A percentile compares a stretch with the other conserved stretches of the same genome.
Conservation (phyloP, 768 basidiomycete species). For the Coprinellus aureogranulatus region DNA sequence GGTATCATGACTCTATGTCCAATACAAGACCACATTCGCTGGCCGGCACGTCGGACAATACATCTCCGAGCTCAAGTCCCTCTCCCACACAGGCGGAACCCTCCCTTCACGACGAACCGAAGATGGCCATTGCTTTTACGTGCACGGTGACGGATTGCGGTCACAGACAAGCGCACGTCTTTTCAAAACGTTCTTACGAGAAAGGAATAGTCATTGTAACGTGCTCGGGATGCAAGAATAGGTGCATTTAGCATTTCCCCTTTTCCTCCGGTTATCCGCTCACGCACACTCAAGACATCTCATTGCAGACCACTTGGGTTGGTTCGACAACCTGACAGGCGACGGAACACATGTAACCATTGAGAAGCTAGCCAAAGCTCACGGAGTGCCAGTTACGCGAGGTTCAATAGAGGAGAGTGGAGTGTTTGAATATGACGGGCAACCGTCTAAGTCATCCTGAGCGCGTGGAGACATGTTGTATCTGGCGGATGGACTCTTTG, state of each 20-base stretch:
- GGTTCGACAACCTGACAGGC: slow-evolving; percentile 83
- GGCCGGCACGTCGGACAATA: background rate
- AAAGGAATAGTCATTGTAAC: slow-evolving; percentile 87
- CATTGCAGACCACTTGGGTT: slow-evolving; percentile 87
- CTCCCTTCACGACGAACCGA: slow-evolving; percentile 47
- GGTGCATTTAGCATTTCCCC: slow-evolving; percentile 40
- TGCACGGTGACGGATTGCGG: slow-evolving; percentile 76
- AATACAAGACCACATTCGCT: background rate
- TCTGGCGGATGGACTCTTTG: too few relatives aligned
- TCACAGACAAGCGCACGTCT: slow-evolving; percentile 81
- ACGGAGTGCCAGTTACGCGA: slow-evolving; percentile 71
- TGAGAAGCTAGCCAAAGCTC: slow-evolving; percentile 75
- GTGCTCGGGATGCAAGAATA: slow-evolving; percentile 86
- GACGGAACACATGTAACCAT: slow-evolving; percentile 73
- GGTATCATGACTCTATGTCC: background rate
- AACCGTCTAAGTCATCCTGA: background rate
- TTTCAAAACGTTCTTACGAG: slow-evolving; percentile 81
- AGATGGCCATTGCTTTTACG: slow-evolving; percentile 77
- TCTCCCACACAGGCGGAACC: background rate
- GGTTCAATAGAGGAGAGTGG: slow-evolving; percentile 49
- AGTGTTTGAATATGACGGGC: slow-evolving; percentile 49
- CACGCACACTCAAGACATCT: slow-evolving; percentile 53
- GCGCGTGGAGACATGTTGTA: background rate
- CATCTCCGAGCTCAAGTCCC: background rate
- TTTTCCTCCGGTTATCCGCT: background rate